Base-by-base conservation (phyloP, 2,329 filamentous ascomycete genomes). In the Fusarium armeniacum region DNA sequence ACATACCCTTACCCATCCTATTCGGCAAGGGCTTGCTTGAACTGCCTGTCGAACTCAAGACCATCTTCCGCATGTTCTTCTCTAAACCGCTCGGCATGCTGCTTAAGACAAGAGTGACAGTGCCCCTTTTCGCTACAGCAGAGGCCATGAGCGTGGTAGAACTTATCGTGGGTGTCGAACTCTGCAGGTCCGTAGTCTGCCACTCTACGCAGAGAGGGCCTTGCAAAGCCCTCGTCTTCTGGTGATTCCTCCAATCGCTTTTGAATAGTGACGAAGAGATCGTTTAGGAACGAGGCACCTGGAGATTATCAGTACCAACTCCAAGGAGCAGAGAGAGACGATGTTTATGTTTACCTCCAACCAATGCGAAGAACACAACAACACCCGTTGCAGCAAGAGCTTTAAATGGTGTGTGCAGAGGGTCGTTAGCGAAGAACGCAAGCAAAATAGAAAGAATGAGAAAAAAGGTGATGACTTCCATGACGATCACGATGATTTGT, bases 271-370 rank as follows among this genome's bases (percentile, higher is more conserved):
- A 26, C 8, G 5, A 35, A 13, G 22, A 50, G 24, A 4, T 52
- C 38, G 11, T 20, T 22, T 13, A 65, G 28, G 41, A 65, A 50
- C 6, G 40, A 26, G 6, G 50, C 50, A 18, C 61, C 63, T 65
- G 6, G 6, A 24, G 1, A 13, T 32, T 3, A 24, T 61, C 32
- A 61, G 45, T 43, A 33, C 26, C 16, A 22, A 22, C 16, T 3
- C 16, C 32, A 16, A 16, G n/a, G 12, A 16, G 16, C 5, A n/a
- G 12, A 6, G 22, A 6, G 22, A 38, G 6, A n/a, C 20, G 16
- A 5, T 9, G 1, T 16, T 10, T 22, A 6, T 22, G n/a, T 30
- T 33, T 24, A 56, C 55, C 55, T 10, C 55, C 61, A 1, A 51
- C 11, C 20, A 52, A 12, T 6, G 63, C 22, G 50, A 45, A 45